Base-by-base conservation (phyloP, 208 protist species). In the Leptomonas seymouri region DNA sequence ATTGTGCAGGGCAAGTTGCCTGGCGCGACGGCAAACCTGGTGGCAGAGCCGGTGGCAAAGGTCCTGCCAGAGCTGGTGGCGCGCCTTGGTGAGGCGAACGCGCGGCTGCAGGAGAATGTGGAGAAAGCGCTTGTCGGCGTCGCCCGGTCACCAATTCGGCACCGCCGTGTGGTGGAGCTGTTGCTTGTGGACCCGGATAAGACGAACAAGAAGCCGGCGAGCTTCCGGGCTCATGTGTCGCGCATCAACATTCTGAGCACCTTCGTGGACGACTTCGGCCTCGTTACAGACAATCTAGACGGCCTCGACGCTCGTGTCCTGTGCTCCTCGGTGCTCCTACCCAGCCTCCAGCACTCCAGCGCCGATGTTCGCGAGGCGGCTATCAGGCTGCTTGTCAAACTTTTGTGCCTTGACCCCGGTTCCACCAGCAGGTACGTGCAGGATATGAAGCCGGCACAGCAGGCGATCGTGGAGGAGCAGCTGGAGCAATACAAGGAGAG, bases 1-100 rank as follows among this genome's bases (percentile, higher is more conserved):
- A 76, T 95, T 44, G 69, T 93, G 12, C 48, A 71, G 31, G 80
- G 76, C 48, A 51, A 78, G 23, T 51, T 91, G 50, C 31, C 60
- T 0, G 79, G 78, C 6, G 50, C 64, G 44, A 62, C 76, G 50
- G 48, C 78, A 16, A 39, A 62, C 39, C 63, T 75, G 31, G 41
- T 88, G 30, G 34, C 18, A 11, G 59, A 67, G 50, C 44, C 70
- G 34, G 39, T 83, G 72, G 48, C 49, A 28, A 76, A 74, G 36
- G 54, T 88, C 39, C 57, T 93, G 36, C 73, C 77, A 2, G 74
- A 87, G 31, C 61, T 93, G 49, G 76, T 93, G 44, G 71, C 44
- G 21, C 88, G 89, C 45, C 67, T 87, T 45, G 93, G 86, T 25
- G 93, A 97, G 63, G 78, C 70, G 25, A 96, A 95, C 74, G 73